phyloP scores from a whole-genome alignment of 768 basidiomycete genomes.

The Mycena venus region DNA sequence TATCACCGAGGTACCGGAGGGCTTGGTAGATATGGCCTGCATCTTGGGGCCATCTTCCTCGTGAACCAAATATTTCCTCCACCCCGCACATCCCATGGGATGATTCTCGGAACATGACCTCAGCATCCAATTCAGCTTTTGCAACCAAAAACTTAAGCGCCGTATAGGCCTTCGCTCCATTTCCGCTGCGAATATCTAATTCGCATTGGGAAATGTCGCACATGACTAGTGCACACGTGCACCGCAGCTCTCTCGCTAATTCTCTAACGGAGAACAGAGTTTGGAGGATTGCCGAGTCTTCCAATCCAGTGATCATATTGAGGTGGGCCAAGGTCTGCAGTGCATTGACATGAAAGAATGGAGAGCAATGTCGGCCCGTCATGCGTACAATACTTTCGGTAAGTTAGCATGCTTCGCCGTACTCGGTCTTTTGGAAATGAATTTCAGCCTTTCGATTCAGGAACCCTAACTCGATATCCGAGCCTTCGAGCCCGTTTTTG shows the following conservation, averaged over 20 bases:
- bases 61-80: not conserved
- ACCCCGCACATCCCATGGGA: not conserved
- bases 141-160: not conserved
- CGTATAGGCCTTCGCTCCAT: not conserved
- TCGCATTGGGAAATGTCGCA: not conserved
- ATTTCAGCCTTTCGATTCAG: not conserved
- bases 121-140: not conserved
- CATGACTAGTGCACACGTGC: not conserved
- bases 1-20: not conserved
- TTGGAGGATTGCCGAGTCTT: not conserved
- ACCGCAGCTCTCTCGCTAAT: not conserved
- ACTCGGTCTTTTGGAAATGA: not conserved
- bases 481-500: not conserved
- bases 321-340: not conserved
- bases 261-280: not conserved
- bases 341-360: not conserved
- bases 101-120: not conserved
- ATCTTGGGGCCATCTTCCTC: not conserved
- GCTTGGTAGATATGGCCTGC: not conserved
- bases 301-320: not conserved
- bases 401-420: not conserved
- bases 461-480: not conserved
- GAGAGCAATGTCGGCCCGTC: not conserved
- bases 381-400: not conserved
- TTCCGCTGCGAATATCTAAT: not conserved